Conservation (phyloP, 441 rosid species). For the Erodium chrysanthum region DNA sequence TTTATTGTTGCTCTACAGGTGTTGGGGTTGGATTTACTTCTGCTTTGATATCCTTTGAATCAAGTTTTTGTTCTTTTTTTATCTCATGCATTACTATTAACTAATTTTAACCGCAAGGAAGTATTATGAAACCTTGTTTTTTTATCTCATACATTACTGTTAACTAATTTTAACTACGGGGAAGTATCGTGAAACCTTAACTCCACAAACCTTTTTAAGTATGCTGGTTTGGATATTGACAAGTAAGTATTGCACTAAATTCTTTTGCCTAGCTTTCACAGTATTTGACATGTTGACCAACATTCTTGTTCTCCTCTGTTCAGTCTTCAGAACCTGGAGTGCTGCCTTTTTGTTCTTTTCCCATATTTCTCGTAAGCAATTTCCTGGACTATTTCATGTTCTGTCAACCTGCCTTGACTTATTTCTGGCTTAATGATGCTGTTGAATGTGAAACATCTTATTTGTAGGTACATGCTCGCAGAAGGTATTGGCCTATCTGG, state of each 20-base stretch:
- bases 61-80: not conserved
- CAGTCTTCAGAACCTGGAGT: constrained; percentile 94
- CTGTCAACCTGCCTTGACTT: constrained; percentile 6
- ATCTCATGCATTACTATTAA: constrained; percentile 5
- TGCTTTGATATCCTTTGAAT: constrained; percentile 79
- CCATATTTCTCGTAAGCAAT: constrained; percentile 94
- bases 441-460: not conserved
- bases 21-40: constrained; percentile 96
- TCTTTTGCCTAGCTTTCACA: constrained; percentile 10
- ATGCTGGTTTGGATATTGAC: constrained; percentile 94
- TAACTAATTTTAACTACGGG: constrained; percentile 11
- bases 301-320: constrained; percentile 15
- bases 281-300: constrained; percentile 16
- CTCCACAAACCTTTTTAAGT: constrained; percentile 80
- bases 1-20: constrained; percentile 42
- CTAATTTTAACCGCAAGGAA: constrained; percentile 16
- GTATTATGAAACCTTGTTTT: constrained; percentile 51
- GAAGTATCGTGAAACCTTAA: constrained; percentile 62
- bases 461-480: constrained; percentile 88
- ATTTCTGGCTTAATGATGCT: not conserved
- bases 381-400: constrained; percentile 8
- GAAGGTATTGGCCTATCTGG: constrained; percentile 99
- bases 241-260: constrained; percentile 50
- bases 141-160: constrained; percentile 6
- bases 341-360: constrained; percentile 95